Percentiles rank a stretch among this genome's conserved stretches.
Conservation (phyloP, 1,284 basidiomycete genomes). For the Nidula niveotomentosa region DNA sequence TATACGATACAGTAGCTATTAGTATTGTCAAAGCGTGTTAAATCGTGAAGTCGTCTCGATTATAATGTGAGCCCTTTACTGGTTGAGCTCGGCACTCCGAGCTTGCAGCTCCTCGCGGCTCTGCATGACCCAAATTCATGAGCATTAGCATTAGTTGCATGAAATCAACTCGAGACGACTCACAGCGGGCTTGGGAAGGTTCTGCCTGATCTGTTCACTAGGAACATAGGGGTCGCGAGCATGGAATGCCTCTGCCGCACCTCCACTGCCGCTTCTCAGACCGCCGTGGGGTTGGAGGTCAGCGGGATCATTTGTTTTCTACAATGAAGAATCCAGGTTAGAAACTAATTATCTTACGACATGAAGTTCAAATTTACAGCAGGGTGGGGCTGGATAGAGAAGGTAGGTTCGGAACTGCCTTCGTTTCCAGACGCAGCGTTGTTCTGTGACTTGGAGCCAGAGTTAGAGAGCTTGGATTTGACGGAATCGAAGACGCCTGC, state of each 20-base stretch:
- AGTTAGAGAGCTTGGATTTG: slow-evolving; percentile 14
- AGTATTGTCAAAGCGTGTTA: neutral
- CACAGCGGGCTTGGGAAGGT: slow-evolving; percentile 8
- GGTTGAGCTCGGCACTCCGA: slow-evolving; percentile 26
- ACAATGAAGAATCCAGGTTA: neutral
- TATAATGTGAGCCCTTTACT: slow-evolving; percentile 4
- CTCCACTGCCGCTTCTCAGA: slow-evolving; percentile 13
- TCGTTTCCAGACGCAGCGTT: neutral
- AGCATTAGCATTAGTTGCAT: neutral
- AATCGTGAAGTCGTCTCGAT: neutral
- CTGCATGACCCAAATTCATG: slow-evolving; percentile 10
- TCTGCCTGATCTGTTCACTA: slow-evolving; percentile 18
- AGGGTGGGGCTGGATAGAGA: slow-evolving; percentile 50
- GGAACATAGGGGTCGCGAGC: slow-evolving; percentile 44
- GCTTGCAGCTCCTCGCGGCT: slow-evolving; percentile 69
- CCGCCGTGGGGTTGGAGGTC: slow-evolving; percentile 40
- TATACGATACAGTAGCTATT: slow-evolving; percentile 1
- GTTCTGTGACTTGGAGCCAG: neutral
- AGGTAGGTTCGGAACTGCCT: slow-evolving; percentile 25
- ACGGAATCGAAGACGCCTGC: slow-evolving; percentile 1
- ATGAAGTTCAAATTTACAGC: slow-evolving; percentile 28
- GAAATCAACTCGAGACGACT: neutral
- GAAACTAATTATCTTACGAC: too few species aligned
- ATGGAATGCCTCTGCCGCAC: slow-evolving; percentile 31
- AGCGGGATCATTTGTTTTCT: slow-evolving; percentile 52